Conservation (phyloP, 768 basidiomycete genomes). For the Candolleomyces efflorescens region DNA sequence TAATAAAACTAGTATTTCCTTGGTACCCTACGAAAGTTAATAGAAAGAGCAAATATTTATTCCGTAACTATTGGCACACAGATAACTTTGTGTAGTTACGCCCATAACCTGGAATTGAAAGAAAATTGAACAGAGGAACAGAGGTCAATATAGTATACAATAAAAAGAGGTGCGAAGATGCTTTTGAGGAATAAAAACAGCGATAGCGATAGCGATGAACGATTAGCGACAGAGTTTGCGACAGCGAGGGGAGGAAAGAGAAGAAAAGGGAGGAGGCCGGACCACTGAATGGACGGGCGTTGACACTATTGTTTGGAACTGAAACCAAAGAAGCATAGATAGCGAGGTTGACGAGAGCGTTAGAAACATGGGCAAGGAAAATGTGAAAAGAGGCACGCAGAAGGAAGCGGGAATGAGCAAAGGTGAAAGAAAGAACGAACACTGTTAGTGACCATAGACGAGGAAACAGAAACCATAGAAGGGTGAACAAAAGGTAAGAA, state of each 20-base stretch:
- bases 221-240: neutral
- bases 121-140: neutral
- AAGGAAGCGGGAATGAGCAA: too few species aligned
- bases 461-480: conserved; percentile 1
- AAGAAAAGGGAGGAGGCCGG: neutral
- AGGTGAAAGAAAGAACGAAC: too few species aligned
- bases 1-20: too few species aligned
- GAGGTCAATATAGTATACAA: neutral
- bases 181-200: neutral
- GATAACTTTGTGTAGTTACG: neutral
- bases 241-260: neutral
- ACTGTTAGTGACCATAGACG: neutral
- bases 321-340: neutral
- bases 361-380: neutral
- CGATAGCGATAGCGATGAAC: conserved; percentile 2
- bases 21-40: neutral
- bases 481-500: neutral
- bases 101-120: neutral
- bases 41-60: neutral
- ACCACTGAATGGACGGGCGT: neutral
- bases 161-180: neutral
- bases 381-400: neutral
- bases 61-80: neutral
- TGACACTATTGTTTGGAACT: neutral
- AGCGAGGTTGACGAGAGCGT: neutral